Conservation (phyloP, 1,284 basidiomycete genomes). For the Agroathelia rolfsii region DNA sequence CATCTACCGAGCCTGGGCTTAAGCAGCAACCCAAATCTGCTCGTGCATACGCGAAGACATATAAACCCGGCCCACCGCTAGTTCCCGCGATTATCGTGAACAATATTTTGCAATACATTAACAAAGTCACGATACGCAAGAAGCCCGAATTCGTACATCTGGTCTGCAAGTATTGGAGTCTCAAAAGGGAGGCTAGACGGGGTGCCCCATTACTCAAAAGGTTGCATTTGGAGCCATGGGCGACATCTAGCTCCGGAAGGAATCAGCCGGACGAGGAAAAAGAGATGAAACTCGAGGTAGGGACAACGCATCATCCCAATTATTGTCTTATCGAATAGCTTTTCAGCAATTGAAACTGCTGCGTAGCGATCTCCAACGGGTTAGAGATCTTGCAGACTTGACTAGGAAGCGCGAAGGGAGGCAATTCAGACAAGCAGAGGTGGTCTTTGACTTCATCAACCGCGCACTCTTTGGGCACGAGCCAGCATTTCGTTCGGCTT, state of each 20-base stretch:
- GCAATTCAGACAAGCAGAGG: conserved; percentile 69
- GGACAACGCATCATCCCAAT: conserved; percentile 7
- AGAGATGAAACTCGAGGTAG: conserved; percentile 73
- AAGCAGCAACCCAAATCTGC: conserved; percentile 61
- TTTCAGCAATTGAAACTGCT: conserved; percentile 61
- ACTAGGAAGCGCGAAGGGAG: conserved; percentile 77
- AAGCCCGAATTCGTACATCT: conserved; percentile 70
- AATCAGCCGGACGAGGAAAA: conserved; percentile 79
- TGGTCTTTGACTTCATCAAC: conserved; percentile 62
- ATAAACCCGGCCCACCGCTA: conserved; percentile 69
- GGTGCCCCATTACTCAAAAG: conserved; percentile 93
- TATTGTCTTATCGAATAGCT: conserved; percentile 8
- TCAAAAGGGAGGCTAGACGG: conserved; percentile 87
- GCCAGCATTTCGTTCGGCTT: conserved; percentile 46
- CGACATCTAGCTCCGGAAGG: conserved; percentile 50
- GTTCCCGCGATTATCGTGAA: conserved; percentile 68
- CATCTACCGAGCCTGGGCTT: too few relatives aligned
- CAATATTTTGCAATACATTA: conserved; percentile 71
- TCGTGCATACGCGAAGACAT: conserved; percentile 73
- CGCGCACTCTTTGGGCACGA: conserved; percentile 62
- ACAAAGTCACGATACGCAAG: conserved; percentile 65
- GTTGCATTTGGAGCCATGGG: conserved; percentile 96
- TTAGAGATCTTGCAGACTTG: conserved; percentile 65
- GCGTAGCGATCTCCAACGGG: conserved; percentile 67
- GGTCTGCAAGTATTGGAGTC: conserved; percentile 91